phyloP scores from a whole-genome alignment of 2,329 filamentous ascomycete species.

The Gliomastix tumulicola region DNA sequence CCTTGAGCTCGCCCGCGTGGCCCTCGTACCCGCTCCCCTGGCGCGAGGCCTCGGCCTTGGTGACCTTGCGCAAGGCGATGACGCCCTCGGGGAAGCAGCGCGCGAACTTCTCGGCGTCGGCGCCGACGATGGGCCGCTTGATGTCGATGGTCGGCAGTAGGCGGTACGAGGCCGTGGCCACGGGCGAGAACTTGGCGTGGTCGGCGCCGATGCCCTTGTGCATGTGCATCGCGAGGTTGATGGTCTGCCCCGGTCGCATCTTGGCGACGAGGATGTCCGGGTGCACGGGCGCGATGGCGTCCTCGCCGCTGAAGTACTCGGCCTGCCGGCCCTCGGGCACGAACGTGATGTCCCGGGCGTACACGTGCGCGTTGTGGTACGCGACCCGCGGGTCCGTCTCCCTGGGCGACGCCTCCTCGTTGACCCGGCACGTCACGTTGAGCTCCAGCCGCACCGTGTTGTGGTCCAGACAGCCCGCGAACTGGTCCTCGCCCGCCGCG shows the following conservation, averaged over 20 bases:
- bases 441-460: conserved; percentile 82
- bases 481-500: conserved; percentile 51
- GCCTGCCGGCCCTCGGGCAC: conserved; percentile 66
- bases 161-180: conserved; percentile 89
- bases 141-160: conserved; percentile 86
- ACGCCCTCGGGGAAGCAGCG: conserved; percentile 87
- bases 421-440: conserved; percentile 73
- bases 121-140: conserved; percentile 72
- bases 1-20: conserved; percentile 74
- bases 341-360: conserved; percentile 72
- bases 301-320: conserved; percentile 60
- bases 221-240: conserved; percentile 85
- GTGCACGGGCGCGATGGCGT: conserved; percentile 70
- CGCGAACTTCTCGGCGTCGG: conserved; percentile 82
- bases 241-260: conserved; percentile 81
- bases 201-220: conserved; percentile 91
- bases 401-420: conserved; percentile 60
- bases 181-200: conserved; percentile 95
- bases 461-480: conserved; percentile 61
- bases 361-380: conserved; percentile 80
- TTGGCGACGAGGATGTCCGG: conserved; percentile 94
- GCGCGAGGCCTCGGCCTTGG: conserved; percentile 54
- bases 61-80: conserved; percentile 70
- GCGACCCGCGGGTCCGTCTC: conserved; percentile 78
- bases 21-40: conserved; percentile 62